Base-by-base conservation (phyloP, 1,139 yeast genomes). In the Diutina ranongensis region DNA sequence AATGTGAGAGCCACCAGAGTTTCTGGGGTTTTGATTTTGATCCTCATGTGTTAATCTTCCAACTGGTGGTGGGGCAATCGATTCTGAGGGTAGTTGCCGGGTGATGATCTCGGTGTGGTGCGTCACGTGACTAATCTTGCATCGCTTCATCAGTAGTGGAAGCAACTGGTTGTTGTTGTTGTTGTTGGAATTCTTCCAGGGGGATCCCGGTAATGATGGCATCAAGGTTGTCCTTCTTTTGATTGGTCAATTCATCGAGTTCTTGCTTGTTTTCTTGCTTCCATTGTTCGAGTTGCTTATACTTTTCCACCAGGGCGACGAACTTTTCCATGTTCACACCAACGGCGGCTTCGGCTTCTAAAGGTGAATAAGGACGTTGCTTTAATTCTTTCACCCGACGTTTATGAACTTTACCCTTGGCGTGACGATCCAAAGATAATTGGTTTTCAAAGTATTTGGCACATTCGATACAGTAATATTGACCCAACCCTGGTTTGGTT, bases 381-480 rank as follows among this genome's bases (percentile, higher is more conserved):
- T 74, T 77, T 54, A 92, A 68, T 46, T 80, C 83, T 62, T 80
- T 85, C 31, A 84, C 83, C 57, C 95, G 72, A 64, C 98, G 76
- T 62, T 84, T 88, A 63, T 92, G 97, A 9, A 81, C 74, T 59
- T 88, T 88, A 9, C 83, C 74, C 56, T 78, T 76, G 52, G 73
- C 66, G 64, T 92, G 98, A 22, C 81, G 73, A 52, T 78, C 78
- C 50, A 85, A 70, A 13, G 95, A 84, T 40, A 65, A 61, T 47
- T 83, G 89, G 49, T 81, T 81, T 59, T 89, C 97, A 58, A 79
- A 87, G 62, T 92, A 87, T 62, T 83, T 85, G 46, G 95, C 95
- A 71, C 98, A 92, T 53, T 88, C 95, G 48, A 92, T 74, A 64
- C 97, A 92, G 63, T 87, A 92, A 63, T 79, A 83, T 64, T 92